Evolutionary conservation across 164 flowering plant species (phyloP).

Genomic region (Macadamia tetraphylla): DNA sequence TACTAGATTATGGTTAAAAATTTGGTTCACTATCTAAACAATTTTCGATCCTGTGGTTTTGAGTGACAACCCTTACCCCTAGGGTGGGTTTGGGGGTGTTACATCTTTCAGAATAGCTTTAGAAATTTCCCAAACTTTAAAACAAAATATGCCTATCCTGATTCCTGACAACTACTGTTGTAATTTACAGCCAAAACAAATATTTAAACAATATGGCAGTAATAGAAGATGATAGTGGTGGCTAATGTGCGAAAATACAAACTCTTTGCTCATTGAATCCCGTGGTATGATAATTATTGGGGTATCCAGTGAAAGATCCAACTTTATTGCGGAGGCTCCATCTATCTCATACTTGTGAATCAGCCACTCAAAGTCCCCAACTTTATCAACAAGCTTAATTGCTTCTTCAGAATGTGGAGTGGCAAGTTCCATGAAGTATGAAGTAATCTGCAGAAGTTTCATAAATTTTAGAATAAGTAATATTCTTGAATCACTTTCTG

Average conservation of each 20-base stretch:
- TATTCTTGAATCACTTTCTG: not conserved
- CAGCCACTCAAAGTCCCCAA: slow-evolving; percentile 95
- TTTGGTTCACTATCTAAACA: no score
- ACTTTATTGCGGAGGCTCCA: slow-evolving; percentile 81
- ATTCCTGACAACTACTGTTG: no score
- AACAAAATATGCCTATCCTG: no score
- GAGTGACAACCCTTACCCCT: no score
- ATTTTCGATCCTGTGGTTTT: no score
- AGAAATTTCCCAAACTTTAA: no score
- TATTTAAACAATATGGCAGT: no score
- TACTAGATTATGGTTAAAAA: no score
- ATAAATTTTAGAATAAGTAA: not conserved
- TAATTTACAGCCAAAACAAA: no score
- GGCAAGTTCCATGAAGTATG: slow-evolving; percentile 93
- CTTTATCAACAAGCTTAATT: slow-evolving; percentile 90
- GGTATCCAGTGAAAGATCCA: slow-evolving; percentile 88
- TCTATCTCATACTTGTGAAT: slow-evolving; percentile 95
- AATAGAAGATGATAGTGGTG: not conserved
- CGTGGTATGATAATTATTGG: slow-evolving; percentile 85
- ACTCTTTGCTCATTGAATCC: slow-evolving; percentile 89
- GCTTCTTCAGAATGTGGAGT: slow-evolving; percentile 92
- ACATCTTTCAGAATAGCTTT: no score
- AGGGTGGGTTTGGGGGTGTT: no score
- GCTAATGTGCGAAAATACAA: slow-evolving; percentile 21
- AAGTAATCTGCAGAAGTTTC: slow-evolving; percentile 55